phyloP scores from a whole-genome alignment of 495 filamentous ascomycete genomes.

The Hypoxylon rickii region DNA sequence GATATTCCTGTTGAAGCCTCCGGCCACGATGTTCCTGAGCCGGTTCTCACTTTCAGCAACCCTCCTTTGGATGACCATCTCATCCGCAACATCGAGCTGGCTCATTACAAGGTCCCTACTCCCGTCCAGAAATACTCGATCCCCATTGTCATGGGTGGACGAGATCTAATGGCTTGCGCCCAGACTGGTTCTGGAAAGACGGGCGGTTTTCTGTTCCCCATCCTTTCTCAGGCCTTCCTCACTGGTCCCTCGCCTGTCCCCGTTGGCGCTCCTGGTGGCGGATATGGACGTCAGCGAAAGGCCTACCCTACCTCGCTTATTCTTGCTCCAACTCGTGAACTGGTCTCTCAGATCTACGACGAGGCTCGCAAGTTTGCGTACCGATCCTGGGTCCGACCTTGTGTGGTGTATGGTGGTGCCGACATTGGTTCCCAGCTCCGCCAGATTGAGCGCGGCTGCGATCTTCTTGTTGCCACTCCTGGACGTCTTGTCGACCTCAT shows the following conservation, averaged over 20 bases:
- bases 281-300: constrained; percentile 86
- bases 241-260: constrained; percentile 77
- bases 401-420: constrained; percentile 98
- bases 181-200: constrained; percentile 99
- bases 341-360: constrained; percentile 98
- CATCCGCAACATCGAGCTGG: constrained; percentile 85
- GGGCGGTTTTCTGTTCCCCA: constrained; percentile 98
- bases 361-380: constrained; percentile 98
- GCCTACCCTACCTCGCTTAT: constrained; percentile 95
- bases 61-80: constrained; percentile 93
- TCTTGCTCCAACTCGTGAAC: constrained; percentile 92
- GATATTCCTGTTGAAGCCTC: constrained; percentile 98
- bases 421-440: constrained; percentile 97
- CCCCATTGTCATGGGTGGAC: constrained; percentile 93
- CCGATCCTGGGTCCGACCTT: constrained; percentile 97
- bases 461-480: constrained; percentile 95
- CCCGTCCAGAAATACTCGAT: constrained; percentile 99
- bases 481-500: constrained; percentile 97
- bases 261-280: constrained; percentile 60
- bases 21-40: constrained; percentile 90
- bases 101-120: constrained; percentile 91
- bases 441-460: constrained; percentile 95
- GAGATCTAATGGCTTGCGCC: constrained; percentile 98
- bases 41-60: constrained; percentile 86
- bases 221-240: constrained; percentile 92